Evolutionary conservation across 257 asterid genomes (phyloP).

Genomic region (Fraxinus anomala): DNA sequence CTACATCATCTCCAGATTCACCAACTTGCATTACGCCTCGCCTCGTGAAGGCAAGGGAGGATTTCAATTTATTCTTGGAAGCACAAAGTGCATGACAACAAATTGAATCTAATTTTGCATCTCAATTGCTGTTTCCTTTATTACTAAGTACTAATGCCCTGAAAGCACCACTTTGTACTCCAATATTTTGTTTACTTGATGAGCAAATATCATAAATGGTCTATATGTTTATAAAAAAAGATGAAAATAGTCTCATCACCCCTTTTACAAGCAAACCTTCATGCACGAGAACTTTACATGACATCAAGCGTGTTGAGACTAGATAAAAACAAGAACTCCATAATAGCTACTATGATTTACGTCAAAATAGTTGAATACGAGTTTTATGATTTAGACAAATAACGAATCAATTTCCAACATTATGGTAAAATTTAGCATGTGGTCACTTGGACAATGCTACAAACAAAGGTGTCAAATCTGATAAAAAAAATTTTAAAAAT

Average conservation of each 20-base stretch:
- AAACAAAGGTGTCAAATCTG: not conserved
- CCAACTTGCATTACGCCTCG: slow-evolving; percentile 54
- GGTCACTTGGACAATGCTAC: not conserved
- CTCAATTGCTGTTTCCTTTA: not conserved
- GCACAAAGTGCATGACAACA: slow-evolving; percentile 55
- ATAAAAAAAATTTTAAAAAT: no score
- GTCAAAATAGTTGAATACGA: not conserved
- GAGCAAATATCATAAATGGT: not conserved
- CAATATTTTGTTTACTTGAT: not conserved
- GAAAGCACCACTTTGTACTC: not conserved
- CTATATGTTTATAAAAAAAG: no score
- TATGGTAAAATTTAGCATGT: not conserved
- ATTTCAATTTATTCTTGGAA: slow-evolving; percentile 64
- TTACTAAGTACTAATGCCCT: not conserved
- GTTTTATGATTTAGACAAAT: not conserved
- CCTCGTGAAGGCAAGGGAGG: slow-evolving; percentile 55
- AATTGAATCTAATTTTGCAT: not conserved
- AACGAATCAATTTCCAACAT: not conserved
- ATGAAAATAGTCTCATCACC: no score
- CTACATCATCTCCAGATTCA: slow-evolving; percentile 51
- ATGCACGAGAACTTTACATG: no score
- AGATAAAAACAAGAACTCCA: not conserved
- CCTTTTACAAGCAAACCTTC: no score
- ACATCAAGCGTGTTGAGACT: not conserved
- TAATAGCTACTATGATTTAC: no score